These are phyloP conservation scores for Carex kokanica DNA, from an alignment of 176 grass and related monocot genomes.

Conservation along the genomic window DNA sequence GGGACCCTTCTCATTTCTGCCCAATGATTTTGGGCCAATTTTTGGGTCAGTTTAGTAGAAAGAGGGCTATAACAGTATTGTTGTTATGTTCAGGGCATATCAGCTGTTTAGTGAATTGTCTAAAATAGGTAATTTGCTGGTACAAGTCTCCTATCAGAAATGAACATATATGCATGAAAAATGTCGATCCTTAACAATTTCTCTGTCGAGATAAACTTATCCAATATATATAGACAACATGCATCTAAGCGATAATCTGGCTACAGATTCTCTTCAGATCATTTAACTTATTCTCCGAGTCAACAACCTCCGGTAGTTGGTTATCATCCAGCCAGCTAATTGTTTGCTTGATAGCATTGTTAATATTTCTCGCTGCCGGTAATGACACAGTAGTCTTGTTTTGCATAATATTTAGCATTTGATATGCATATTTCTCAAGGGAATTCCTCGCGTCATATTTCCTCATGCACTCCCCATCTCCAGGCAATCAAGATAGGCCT, in stretches of 20 bases:
- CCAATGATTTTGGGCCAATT: no score
- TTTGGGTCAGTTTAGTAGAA: no score
- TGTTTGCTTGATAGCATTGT: background rate
- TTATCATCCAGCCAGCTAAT: background rate
- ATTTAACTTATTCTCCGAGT: background rate
- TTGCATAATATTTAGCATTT: background rate
- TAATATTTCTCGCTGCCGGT: background rate
- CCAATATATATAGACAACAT: background rate
- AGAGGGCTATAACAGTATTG: no score
- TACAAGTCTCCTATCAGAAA: no score
- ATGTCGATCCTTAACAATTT: background rate
- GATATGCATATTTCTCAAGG: background rate
- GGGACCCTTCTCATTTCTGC: no score
- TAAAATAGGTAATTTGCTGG: no score
- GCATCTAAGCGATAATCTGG: background rate
- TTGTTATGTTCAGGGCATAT: no score
- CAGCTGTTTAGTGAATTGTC: no score
- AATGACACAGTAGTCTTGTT: background rate
- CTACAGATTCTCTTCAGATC: background rate
- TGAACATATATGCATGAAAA: no score
- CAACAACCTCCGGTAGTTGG: background rate
- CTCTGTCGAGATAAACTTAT: background rate
- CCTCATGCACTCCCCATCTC: background rate
- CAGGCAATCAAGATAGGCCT: no score
- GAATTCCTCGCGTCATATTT: background rate